These are phyloP conservation scores for Clausena lansium DNA, from an alignment of 345 rosid species.

Conservation along the genomic window DNA sequence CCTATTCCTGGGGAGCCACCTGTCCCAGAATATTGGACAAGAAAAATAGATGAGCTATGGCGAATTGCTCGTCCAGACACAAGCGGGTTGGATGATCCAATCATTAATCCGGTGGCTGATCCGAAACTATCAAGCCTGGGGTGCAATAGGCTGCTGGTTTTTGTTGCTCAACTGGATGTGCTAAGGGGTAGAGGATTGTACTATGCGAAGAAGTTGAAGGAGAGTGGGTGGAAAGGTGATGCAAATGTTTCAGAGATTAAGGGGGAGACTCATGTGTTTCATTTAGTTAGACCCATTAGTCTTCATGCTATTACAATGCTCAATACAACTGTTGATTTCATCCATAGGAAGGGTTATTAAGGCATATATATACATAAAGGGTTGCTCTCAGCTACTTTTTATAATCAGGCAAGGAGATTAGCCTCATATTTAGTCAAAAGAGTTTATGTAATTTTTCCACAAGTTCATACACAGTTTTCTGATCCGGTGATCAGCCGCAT, in stretches of 20 bases:
- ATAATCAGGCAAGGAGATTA: not conserved
- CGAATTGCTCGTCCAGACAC: conserved; percentile 30
- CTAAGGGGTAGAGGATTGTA: conserved; percentile 34
- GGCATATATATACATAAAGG: not conserved
- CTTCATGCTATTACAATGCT: conserved; percentile 26
- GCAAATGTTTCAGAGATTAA: conserved; percentile 33
- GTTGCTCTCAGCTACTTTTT: not conserved
- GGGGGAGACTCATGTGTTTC: conserved; percentile 43
- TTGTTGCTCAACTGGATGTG: conserved; percentile 37
- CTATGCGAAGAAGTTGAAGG: conserved; percentile 29
- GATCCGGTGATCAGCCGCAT: too few species aligned
- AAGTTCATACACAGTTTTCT: too few species aligned
- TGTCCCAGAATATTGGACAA: not conserved
- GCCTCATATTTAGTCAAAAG: not conserved
- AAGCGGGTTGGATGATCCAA: conserved; percentile 41
- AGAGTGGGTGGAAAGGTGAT: conserved; percentile 40
- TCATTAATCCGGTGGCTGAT: conserved; percentile 37
- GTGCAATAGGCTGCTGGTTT: conserved; percentile 36
- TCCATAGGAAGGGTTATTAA: not conserved
- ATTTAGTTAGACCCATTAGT: conserved; percentile 21
- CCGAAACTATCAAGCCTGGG: conserved; percentile 34
- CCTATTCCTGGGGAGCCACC: conserved; percentile 23
- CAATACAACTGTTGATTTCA: conserved; percentile 22
- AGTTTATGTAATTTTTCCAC: not conserved
- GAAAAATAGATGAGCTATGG: conserved; percentile 1